A percentile compares a stretch with the other conserved stretches of the same genome.
Conservation (phyloP, 1,284 basidiomycete genomes). For the Irpex sp. region DNA sequence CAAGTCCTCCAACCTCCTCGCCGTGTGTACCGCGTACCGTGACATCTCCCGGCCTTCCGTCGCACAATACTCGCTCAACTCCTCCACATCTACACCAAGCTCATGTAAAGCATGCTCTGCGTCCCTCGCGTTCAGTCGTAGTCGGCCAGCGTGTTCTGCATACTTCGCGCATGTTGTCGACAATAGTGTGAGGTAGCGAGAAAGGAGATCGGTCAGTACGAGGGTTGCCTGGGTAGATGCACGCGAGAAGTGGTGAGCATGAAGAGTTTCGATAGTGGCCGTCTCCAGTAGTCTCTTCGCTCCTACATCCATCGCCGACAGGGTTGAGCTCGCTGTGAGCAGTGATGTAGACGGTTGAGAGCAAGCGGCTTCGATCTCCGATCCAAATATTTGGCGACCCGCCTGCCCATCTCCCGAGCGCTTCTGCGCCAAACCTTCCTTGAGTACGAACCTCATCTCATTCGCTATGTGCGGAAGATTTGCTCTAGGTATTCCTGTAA, state of each 20-base stretch:
- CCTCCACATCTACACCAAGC: slow-evolving; percentile 64
- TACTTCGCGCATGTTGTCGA: slow-evolving; percentile 64
- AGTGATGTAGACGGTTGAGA: neutral
- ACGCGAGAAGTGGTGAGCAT: slow-evolving; percentile 70
- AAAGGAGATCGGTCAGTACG: slow-evolving; percentile 67
- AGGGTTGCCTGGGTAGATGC: slow-evolving; percentile 66
- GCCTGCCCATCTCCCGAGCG: neutral
- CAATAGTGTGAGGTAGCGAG: slow-evolving; percentile 64
- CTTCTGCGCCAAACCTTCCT: neutral
- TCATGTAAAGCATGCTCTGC: slow-evolving; percentile 66
- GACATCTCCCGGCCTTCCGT: slow-evolving; percentile 64
- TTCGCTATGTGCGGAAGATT: slow-evolving; percentile 61
- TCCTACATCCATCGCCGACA: slow-evolving; percentile 24
- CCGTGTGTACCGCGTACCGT: slow-evolving; percentile 58
- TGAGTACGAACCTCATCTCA: neutral
- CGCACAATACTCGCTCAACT: slow-evolving; percentile 58
- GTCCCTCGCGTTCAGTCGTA: slow-evolving; percentile 51
- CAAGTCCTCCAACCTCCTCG: slow-evolving; percentile 64
- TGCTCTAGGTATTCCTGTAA: slow-evolving; percentile 49
- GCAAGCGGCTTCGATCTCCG: neutral
- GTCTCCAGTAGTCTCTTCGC: slow-evolving; percentile 56
- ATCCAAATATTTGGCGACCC: neutral
- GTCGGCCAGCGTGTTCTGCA: slow-evolving; percentile 67
- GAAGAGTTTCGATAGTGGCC: slow-evolving; percentile 62
- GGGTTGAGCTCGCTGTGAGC: slow-evolving; percentile 5